Evolutionary conservation across 495 filamentous ascomycete genomes (phyloP).

Genomic region (Pyronema domesticum): DNA sequence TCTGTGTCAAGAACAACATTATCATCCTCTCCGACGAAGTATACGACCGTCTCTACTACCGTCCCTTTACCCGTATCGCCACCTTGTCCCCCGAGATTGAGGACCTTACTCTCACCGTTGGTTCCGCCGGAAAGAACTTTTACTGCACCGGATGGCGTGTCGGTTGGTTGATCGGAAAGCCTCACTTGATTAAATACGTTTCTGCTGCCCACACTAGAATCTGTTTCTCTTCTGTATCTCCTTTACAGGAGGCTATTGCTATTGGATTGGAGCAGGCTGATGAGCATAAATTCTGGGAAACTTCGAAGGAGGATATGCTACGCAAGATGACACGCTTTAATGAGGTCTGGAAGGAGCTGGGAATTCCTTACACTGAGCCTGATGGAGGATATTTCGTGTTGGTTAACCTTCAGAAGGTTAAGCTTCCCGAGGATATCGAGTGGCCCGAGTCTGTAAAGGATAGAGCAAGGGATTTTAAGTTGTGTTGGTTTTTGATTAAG

Average conservation of each 20-base stretch:
- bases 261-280: slow-evolving; percentile 89
- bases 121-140: slow-evolving; percentile 93
- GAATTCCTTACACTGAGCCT: slow-evolving; percentile 36
- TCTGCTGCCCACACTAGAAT: slow-evolving; percentile 85
- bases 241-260: slow-evolving; percentile 88
- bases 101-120: slow-evolving; percentile 75
- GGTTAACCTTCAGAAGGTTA: slow-evolving; percentile 72
- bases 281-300: slow-evolving; percentile 71
- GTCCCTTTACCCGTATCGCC: slow-evolving; percentile 79
- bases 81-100: slow-evolving; percentile 78
- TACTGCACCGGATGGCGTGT: slow-evolving; percentile 96
- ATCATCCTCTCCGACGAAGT: slow-evolving; percentile 93
- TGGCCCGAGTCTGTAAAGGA: slow-evolving; percentile 78
- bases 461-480: slow-evolving; percentile 78
- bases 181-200: slow-evolving; percentile 80
- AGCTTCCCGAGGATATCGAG: slow-evolving; percentile 58
- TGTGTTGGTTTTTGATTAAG: slow-evolving; percentile 90
- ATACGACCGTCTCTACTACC: slow-evolving; percentile 89
- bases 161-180: slow-evolving; percentile 72
- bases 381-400: slow-evolving; percentile 31
- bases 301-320: slow-evolving; percentile 67
- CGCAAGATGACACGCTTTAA: slow-evolving; percentile 78
- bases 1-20: slow-evolving; percentile 87
- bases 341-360: slow-evolving; percentile 70
- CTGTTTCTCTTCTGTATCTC: slow-evolving; percentile 85